A percentile compares a stretch with the other conserved stretches of the same genome.
Conservation (phyloP, 108 stramenopile species). For the Chaetoceros muelleri region DNA sequence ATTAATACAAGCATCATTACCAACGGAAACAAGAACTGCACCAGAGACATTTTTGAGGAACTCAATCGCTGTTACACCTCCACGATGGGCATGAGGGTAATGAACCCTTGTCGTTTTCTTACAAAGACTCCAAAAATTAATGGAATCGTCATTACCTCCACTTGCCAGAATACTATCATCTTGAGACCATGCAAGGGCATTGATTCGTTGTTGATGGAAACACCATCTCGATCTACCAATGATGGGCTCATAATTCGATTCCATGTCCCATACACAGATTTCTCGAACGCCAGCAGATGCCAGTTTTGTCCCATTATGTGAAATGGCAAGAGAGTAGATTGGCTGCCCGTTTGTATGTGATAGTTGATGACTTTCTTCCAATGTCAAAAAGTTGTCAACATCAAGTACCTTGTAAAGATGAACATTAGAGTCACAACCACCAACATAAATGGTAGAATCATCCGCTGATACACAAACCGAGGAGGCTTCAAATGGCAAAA, state of each 20-base stretch:
- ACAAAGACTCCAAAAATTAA: conserved; percentile 64
- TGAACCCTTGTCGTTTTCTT: conserved; percentile 67
- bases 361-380: conserved; percentile 48
- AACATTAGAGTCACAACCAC: conserved; percentile 85
- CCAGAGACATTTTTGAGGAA: conserved; percentile 26
- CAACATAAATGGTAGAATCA: conserved; percentile 81
- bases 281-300: conserved; percentile 80
- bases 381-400: conserved; percentile 4
- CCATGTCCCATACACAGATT: conserved; percentile 58
- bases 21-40: conserved; percentile 67
- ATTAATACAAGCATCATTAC: conserved; percentile 80
- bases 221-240: conserved; percentile 64
- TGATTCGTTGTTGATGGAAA: conserved; percentile 71
- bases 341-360: conserved; percentile 56
- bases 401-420: conserved; percentile 55
- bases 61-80: conserved; percentile 55
- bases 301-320: conserved; percentile 66
- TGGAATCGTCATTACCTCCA: conserved; percentile 68
- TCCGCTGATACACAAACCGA: conserved; percentile 62
- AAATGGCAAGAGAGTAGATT: conserved; percentile 76
- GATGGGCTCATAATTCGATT: conserved; percentile 28
- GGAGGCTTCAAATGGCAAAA: conserved; percentile 49
- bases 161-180: conserved; percentile 67
- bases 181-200: conserved; percentile 56
- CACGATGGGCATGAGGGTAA: conserved; percentile 78